These are phyloP conservation scores for Metschnikowia hibisci DNA, from an alignment of 805 yeast species.

Conservation along the genomic window DNA sequence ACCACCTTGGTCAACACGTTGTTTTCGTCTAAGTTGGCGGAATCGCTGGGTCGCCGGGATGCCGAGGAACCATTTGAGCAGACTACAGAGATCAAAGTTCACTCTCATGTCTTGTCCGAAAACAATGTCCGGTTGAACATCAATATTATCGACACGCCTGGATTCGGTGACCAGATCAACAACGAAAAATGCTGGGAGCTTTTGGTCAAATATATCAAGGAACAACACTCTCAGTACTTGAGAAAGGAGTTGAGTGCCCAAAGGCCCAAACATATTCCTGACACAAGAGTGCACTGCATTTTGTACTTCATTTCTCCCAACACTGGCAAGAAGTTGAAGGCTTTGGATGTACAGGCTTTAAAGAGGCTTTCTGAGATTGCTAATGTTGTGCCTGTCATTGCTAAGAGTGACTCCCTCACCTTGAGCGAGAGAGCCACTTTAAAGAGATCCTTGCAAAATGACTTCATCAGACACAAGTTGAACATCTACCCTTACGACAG, in stretches of 20 bases:
- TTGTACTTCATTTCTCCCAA: conserved; percentile 83
- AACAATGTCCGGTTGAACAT: conserved; percentile 82
- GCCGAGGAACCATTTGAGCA: conserved; percentile 72
- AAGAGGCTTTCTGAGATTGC: conserved; percentile 84
- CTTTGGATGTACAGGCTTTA: conserved; percentile 77
- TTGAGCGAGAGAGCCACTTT: conserved; percentile 76
- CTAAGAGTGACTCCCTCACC: conserved; percentile 88
- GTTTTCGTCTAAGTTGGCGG: conserved; percentile 76
- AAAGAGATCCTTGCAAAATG: conserved; percentile 72
- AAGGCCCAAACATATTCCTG: conserved; percentile 77
- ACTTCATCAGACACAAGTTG: conserved; percentile 67
- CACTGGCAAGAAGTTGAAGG: conserved; percentile 77
- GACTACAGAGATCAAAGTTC: conserved; percentile 79
- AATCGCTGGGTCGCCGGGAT: conserved; percentile 66
- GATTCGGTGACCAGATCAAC: conserved; percentile 95
- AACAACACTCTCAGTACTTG: conserved; percentile 86
- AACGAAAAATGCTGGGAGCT: conserved; percentile 98
- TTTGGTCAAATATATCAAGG: conserved; percentile 87
- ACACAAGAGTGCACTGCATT: conserved; percentile 91
- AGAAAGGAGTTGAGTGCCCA: conserved; percentile 94
- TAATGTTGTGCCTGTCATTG: conserved; percentile 92
- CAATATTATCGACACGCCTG: conserved; percentile 94
- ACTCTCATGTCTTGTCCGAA: conserved; percentile 69
- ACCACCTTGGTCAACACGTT: conserved; percentile 87
- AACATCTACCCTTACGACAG: conserved; percentile 81